Evolutionary conservation across 1,284 basidiomycete species (phyloP), one percentile per base, ranked within the genome.

Genomic region (Tylopilus orsonianus): DNA sequence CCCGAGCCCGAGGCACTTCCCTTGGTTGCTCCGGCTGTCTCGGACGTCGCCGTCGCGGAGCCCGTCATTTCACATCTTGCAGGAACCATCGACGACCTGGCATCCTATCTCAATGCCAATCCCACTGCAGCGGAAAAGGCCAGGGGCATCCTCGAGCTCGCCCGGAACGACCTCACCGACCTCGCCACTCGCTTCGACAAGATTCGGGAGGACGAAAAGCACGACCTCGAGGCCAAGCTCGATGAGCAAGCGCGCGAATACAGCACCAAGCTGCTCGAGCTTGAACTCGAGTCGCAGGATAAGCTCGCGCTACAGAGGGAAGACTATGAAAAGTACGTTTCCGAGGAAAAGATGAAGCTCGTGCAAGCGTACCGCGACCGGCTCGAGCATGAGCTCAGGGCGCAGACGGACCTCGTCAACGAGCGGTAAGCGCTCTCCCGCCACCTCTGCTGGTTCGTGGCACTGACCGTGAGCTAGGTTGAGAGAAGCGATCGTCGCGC

Each of bases 61-160:
- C 95, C 96, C 14, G 85, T 97, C 61, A 88, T 99, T 53, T 78
- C 85, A 1, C 93, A 97, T 67, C 84, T 99, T 14, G 96, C 95
- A 4, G 80, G 83, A 12, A 96, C 93, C 36, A 98, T 99, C 60
- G 96, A 98, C 72, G 83, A 87, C 64, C 86, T 99, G 43, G 87
- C 94, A 16, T 80, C 85, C 10, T 95, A 90, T 72, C 75, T 97
- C 33, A 82, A 81, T 35, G 73, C 80, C 22, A 88, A 87, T 59
- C 86, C 92, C n/a, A 67, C 75, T 2, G 83, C 83, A 3, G 78
- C 81, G 3, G 68, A 76, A 46, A 83, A 87, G 59, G 87, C 82
- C 40, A 81, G 84, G 38, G 81, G 81, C 44, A 81, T 92, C 27
- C 76, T 90, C 13, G 81, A 85, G 50, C 74, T 72, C 2, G 93